Evolutionary conservation across 2,329 filamentous ascomycete species (phyloP).

Genomic region (Sphaerulina vaccinii): DNA sequence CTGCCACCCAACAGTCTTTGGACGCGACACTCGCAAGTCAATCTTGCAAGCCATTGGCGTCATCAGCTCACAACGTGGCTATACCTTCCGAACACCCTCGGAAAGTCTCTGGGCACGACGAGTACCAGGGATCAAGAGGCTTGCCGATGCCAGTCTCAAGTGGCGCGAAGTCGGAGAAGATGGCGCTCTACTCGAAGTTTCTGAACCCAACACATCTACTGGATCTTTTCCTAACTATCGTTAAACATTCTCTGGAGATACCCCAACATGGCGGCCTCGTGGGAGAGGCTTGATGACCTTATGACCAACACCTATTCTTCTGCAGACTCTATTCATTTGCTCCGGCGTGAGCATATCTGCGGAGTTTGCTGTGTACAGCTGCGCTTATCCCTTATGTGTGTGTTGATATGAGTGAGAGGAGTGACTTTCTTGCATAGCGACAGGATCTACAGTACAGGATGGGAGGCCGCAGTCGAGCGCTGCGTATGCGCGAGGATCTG

Average conservation of each 20-base stretch:
- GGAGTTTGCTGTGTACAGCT: neutral
- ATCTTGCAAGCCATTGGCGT: constrained; percentile 95
- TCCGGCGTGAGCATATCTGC: neutral
- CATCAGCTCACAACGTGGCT: constrained; percentile 89
- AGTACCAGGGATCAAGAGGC: constrained; percentile 73
- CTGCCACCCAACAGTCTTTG: constrained; percentile 91
- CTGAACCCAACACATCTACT: constrained; percentile 10
- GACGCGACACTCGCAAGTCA: constrained; percentile 88
- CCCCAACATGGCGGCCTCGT: neutral
- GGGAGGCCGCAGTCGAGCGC: neutral
- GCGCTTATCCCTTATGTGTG: neutral
- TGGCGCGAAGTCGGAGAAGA: constrained; percentile 73
- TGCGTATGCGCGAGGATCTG: neutral
- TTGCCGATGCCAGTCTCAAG: constrained; percentile 81
- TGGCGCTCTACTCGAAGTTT: constrained; percentile 20
- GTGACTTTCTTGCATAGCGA: neutral
- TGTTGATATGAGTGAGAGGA: neutral
- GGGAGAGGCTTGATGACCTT: constrained; percentile 4
- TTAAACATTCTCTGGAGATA: constrained; percentile 3
- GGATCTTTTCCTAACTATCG: constrained; percentile 8
- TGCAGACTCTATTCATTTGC: neutral
- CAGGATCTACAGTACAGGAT: neutral
- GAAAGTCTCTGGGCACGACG: constrained; percentile 87
- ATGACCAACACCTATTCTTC: neutral
- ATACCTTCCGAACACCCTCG: constrained; percentile 86